Evolutionary conservation across 2,329 filamentous ascomycete genomes (phyloP).

Genomic region (Orbilia brochopaga): DNA sequence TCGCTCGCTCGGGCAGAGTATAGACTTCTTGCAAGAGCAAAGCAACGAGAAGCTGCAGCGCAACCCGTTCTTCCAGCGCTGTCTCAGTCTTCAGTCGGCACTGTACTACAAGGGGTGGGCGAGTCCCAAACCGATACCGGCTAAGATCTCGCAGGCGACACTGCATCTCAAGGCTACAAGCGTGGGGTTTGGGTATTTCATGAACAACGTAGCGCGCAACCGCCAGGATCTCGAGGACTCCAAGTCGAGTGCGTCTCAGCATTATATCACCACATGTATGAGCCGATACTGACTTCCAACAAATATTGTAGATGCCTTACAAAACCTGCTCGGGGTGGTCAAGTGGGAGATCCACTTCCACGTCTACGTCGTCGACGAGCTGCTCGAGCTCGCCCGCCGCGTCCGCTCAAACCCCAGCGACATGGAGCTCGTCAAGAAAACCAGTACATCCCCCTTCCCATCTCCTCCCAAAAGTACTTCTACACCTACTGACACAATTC

Average conservation of each 20-base stretch:
- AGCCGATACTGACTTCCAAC: slow-evolving; percentile 1
- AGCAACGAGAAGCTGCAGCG: slow-evolving; percentile 74
- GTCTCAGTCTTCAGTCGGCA: slow-evolving; percentile 78
- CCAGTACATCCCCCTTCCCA: slow-evolving; percentile 37
- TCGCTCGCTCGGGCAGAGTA: slow-evolving; percentile 71
- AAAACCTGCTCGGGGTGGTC: slow-evolving; percentile 53
- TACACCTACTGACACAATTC: not conserved
- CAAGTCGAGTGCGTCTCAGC: slow-evolving; percentile 40
- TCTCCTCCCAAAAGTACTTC: not conserved
- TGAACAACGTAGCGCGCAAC: slow-evolving; percentile 52
- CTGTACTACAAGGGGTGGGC: slow-evolving; percentile 72
- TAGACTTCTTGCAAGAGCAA: slow-evolving; percentile 81
- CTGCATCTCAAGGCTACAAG: slow-evolving; percentile 54
- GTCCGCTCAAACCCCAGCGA: slow-evolving; percentile 51
- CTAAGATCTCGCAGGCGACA: slow-evolving; percentile 54
- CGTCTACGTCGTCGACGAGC: slow-evolving; percentile 53
- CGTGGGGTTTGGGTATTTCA: slow-evolving; percentile 54
- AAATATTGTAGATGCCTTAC: slow-evolving; percentile 50
- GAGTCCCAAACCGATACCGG: slow-evolving; percentile 52
- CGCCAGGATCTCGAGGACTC: slow-evolving; percentile 43
- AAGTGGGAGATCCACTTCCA: slow-evolving; percentile 55
- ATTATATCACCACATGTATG: not conserved
- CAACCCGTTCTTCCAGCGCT: slow-evolving; percentile 75
- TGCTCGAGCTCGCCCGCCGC: slow-evolving; percentile 54
- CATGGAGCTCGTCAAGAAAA: slow-evolving; percentile 53